Base-by-base conservation (phyloP, 108 stramenopile species). In the Aurantiochytrium sp. region DNA sequence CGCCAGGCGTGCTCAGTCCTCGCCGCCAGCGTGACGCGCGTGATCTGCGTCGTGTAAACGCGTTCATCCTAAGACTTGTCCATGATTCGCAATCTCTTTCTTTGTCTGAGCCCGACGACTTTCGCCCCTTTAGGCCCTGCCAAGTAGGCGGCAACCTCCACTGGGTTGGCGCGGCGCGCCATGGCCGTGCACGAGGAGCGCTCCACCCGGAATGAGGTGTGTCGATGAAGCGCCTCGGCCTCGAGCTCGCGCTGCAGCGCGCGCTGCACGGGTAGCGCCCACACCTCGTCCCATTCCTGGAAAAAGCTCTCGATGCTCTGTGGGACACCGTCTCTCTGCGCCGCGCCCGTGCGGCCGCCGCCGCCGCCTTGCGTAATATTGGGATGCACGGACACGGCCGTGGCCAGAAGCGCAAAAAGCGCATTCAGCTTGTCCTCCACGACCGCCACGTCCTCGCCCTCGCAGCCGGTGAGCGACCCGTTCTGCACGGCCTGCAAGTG, bases 101-200 rank as follows among this genome's bases (percentile, higher is more conserved):
- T 48, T 48, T 6, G 6, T 27, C 39, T 6, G 30, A 12, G 42
- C n/a, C 50, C 19, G 19, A 12, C 73, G 6, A 81, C 3, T 22
- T 6, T 6, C 42, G 19, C 19, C 39, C 32, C 8, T 6, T 2
- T 12, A 2, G 10, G 39, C 8, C 73, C 73, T 22, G 73, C 73
- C 10, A 6, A 6, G 24, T 81, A 81, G 45, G 73, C 73, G 27
- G 73, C 73, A 6, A 81, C 73, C 45, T 81, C 73, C 1, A 81
- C 73, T 1, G 73, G 73, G 24, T 81, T 81, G 10, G 73, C 73
- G 42, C 73, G 73, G 6, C 73, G 21, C n/a, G 73, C 73, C 73
- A 81, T 81, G 21, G 73, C 73, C 10, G 73, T 48, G 73, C 42
- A 30, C 6, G 73, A 48, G 24, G 19, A 30, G 0, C 4, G 39